Conservation (phyloP, 2,329 filamentous ascomycete species). For the Clarireedia monteithiana region DNA sequence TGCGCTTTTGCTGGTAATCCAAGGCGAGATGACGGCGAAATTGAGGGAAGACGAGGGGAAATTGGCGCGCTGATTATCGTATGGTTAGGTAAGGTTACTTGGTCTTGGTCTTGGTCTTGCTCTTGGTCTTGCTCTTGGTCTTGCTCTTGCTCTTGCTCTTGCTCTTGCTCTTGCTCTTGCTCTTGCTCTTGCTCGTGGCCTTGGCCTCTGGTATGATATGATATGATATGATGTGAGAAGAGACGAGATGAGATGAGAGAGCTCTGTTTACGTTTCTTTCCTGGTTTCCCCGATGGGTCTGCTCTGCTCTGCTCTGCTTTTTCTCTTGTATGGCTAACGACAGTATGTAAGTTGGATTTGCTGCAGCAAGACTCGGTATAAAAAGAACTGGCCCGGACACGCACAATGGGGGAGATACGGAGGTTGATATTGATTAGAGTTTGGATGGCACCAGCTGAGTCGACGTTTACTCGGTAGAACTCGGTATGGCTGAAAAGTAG, state of each 20-base stretch:
- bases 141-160: not conserved
- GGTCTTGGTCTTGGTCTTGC: not conserved
- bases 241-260: not conserved
- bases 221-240: not conserved
- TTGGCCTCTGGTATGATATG: not conserved
- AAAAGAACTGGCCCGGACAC: not conserved
- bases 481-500: not conserved
- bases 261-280: not conserved
- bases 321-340: not conserved
- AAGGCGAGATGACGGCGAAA: not conserved
- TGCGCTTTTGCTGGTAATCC: not conserved
- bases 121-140: not conserved
- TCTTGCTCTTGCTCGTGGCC: not conserved
- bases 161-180: not conserved
- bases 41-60: not conserved
- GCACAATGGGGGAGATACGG: not conserved
- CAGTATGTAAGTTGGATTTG: conserved; percentile 8
- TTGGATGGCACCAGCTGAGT: not conserved
- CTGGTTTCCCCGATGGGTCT: not conserved
- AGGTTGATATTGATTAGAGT: not conserved
- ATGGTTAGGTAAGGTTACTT: not conserved
- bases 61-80: not conserved
- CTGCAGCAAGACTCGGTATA: not conserved
- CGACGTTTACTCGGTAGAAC: not conserved
- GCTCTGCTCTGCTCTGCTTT: not conserved